phyloP scores from a whole-genome alignment of 1,284 basidiomycete genomes.

The Leccinum griseonigrum region DNA sequence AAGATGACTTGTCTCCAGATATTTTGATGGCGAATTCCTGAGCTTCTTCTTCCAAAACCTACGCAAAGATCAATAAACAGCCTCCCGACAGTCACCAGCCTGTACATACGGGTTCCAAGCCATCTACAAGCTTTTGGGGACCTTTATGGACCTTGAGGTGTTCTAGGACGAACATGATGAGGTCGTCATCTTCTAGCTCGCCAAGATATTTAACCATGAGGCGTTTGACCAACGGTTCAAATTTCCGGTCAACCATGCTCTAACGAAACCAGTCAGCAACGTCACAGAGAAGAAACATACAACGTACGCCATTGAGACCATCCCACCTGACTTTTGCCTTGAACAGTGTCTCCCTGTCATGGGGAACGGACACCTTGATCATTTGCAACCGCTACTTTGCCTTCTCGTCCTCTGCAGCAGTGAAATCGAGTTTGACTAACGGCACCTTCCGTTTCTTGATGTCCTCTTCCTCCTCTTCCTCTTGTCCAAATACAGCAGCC shows the following conservation, averaged over 20 bases:
- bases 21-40: slow-evolving; percentile 60
- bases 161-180: slow-evolving; percentile 87
- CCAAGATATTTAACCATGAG: slow-evolving; percentile 84
- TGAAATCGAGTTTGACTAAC: slow-evolving; percentile 84
- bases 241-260: slow-evolving; percentile 76
- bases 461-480: slow-evolving; percentile 84
- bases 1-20: slow-evolving; percentile 90
- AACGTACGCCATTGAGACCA: slow-evolving; percentile 75
- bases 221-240: slow-evolving; percentile 75
- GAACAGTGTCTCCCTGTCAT: slow-evolving; percentile 73
- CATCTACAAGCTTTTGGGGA: slow-evolving; percentile 79
- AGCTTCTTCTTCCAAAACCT: slow-evolving; percentile 91
- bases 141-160: slow-evolving; percentile 84
- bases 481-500: slow-evolving; percentile 63
- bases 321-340: slow-evolving; percentile 84
- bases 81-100: background rate
- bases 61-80: background rate
- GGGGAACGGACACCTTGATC: slow-evolving; percentile 67
- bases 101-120: slow-evolving; percentile 79
- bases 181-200: slow-evolving; percentile 84
- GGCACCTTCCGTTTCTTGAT: slow-evolving; percentile 76
- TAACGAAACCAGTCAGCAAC: slow-evolving; percentile 30
- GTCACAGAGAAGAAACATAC: slow-evolving; percentile 26
- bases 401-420: slow-evolving; percentile 74
- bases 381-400: slow-evolving; percentile 74